Base-by-base conservation (phyloP, 2,329 filamentous ascomycete genomes). In the Curvularia sp. region DNA sequence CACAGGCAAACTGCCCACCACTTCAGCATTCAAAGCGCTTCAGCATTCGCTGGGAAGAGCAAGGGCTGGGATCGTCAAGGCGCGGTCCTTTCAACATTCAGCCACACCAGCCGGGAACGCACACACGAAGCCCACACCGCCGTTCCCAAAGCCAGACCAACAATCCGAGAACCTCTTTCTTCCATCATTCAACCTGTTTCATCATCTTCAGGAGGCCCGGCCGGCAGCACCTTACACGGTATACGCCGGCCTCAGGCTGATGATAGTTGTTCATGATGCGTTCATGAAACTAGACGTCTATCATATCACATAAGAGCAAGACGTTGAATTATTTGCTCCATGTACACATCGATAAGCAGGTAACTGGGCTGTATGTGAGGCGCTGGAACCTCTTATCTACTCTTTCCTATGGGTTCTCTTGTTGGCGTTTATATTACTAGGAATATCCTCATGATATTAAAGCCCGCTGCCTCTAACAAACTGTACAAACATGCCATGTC, bases 191-290 rank as follows among this genome's bases (percentile, higher is more conserved):
- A 67, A 59, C 48, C 47, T 74, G 18, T 57, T 64, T 46, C 34
- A 60, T 5, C 61, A 69, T 9, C 47, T 74, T 23, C 52, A 55
- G 3, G 50, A 54, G 9, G 47, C 60, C 1, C 49, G 53, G 0
- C 68, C 65, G 21, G 50, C 60, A 5, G 61, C 68, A 0, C 64
- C 66, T 9, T 74, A 71, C 50, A 71, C 65, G 8, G 56, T 75
- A 15, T 70, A 69, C 28, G 66, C 61, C 8, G 69, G 61, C 12
- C 50, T 75, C 3, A 61, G 51, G 0, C 25, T 74, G 9, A 57
- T 72, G 43, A 70, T 46, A 1, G 61, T 64, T 1, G 66, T 59
- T 5, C n/a, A n/a, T 19, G 25, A 46, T 46, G 42, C 42, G 23
- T n/a, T 27, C 3, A 28, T 19, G n/a, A 41, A 41, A 41, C 9